Percentiles rank a stretch among this genome's conserved stretches.
Evolutionary conservation across 1,284 basidiomycete species (phyloP).

Genomic region (Rhodotorula sp.): DNA sequence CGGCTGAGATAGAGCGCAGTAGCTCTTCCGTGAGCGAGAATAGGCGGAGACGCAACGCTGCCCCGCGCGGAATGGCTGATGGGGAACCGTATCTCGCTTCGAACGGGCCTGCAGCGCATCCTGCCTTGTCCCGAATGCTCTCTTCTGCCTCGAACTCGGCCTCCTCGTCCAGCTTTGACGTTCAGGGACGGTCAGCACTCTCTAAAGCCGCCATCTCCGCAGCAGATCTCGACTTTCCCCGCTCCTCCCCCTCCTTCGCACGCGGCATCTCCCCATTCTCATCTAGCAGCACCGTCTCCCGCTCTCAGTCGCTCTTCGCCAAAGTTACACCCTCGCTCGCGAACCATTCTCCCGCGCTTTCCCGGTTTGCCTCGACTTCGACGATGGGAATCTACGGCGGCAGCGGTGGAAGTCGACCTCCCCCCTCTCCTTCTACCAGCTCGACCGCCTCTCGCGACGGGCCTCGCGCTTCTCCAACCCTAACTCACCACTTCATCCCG

Average conservation of each 20-base stretch:
- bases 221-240: slow-evolving; percentile 11
- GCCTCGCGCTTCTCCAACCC: too few species aligned
- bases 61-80: background rate
- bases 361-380: slow-evolving; percentile 3
- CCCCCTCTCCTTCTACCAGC: too few species aligned
- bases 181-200: background rate
- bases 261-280: background rate
- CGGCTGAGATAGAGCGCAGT: background rate
- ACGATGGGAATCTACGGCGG: background rate
- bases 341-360: background rate
- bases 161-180: background rate
- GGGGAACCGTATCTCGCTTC: background rate
- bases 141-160: background rate
- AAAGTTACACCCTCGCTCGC: slow-evolving; percentile 20
- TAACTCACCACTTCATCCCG: too few species aligned
- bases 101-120: background rate
- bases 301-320: background rate
- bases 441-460: too few species aligned
- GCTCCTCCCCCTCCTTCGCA: background rate
- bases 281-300: background rate
- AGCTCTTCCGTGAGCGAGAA: background rate
- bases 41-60: background rate
- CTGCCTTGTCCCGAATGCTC: background rate
- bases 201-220: slow-evolving; percentile 7
- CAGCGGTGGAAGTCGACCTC: background rate